A percentile compares a stretch with the other conserved stretches of the same genome.
phyloP scores from a whole-genome alignment of 495 filamentous ascomycete species.

The Sphaerosporella brunnea region DNA sequence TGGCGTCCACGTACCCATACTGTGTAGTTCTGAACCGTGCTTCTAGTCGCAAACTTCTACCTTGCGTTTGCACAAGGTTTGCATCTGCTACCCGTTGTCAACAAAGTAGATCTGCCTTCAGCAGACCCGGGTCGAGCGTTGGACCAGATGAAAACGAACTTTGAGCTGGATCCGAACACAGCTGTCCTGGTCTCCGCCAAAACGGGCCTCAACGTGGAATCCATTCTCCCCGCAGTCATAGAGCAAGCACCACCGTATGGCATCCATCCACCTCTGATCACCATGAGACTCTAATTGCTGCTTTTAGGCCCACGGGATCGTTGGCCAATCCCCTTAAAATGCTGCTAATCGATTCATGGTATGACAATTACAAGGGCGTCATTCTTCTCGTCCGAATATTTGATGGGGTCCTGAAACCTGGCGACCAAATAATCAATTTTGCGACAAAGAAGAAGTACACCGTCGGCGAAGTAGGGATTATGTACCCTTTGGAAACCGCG shows the following conservation, averaged over 20 bases:
- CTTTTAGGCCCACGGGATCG: constrained; percentile 27
- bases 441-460: constrained; percentile 73
- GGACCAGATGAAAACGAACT: constrained; percentile 64
- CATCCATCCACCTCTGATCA: background rate
- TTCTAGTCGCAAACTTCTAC: constrained; percentile 79
- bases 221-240: constrained; percentile 65
- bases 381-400: constrained; percentile 84
- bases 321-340: constrained; percentile 51
- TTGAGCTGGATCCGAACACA: constrained; percentile 67
- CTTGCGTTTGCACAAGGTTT: constrained; percentile 84
- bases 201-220: constrained; percentile 70
- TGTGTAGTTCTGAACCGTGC: constrained; percentile 24
- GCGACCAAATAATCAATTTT: constrained; percentile 68
- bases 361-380: constrained; percentile 85
- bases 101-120: constrained; percentile 84
- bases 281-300: too few relatives aligned
- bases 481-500: constrained; percentile 76
- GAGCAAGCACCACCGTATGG: constrained; percentile 58
- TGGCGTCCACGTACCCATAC: too few relatives aligned
- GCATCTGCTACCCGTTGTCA: constrained; percentile 74
- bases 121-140: constrained; percentile 72
- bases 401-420: constrained; percentile 65
- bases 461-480: constrained; percentile 91
- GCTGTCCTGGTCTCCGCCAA: constrained; percentile 85
- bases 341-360: constrained; percentile 93